Evolutionary conservation across 2,329 filamentous ascomycete species (phyloP).

Genomic region (Calonectria multiphialidica): DNA sequence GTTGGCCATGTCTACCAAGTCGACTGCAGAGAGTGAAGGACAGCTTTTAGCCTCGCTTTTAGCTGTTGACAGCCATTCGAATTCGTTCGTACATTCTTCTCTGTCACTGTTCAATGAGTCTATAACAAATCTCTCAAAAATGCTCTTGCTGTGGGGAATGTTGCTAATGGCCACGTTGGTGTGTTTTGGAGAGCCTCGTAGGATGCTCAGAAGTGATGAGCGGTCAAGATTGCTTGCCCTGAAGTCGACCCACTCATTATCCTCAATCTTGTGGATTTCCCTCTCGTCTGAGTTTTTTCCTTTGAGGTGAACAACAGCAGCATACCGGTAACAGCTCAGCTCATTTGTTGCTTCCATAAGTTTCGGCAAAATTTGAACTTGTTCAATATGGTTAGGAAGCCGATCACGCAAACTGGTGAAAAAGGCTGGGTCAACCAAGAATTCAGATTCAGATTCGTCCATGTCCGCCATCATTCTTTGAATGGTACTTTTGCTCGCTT

Average conservation of each 20-base stretch:
- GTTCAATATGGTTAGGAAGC: neutral
- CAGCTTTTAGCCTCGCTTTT: neutral
- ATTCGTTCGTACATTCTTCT: neutral
- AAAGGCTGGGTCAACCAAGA: neutral
- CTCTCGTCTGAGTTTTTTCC: neutral
- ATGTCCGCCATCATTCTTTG: conserved; percentile 28
- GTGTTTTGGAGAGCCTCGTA: neutral
- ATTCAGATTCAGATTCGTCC: neutral
- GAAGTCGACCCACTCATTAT: neutral
- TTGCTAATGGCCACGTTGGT: neutral
- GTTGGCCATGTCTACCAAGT: conserved; percentile 39
- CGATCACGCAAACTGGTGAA: neutral
- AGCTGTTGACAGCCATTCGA: conserved; percentile 23
- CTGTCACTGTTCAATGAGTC: conserved; percentile 19
- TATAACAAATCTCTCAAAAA: conserved; percentile 11
- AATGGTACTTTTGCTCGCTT: conserved; percentile 8
- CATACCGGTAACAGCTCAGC: neutral
- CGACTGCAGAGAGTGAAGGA: conserved; percentile 27
- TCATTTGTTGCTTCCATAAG: neutral
- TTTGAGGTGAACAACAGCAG: neutral
- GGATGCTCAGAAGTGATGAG: neutral
- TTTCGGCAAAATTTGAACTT: neutral
- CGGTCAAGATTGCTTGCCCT: neutral
- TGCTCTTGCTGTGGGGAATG: neutral
- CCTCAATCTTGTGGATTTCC: neutral